Evolutionary conservation across 768 basidiomycete species (phyloP), one percentile per base, ranked within the genome.

Genomic region (Boletus pseudo-olivaceus): DNA sequence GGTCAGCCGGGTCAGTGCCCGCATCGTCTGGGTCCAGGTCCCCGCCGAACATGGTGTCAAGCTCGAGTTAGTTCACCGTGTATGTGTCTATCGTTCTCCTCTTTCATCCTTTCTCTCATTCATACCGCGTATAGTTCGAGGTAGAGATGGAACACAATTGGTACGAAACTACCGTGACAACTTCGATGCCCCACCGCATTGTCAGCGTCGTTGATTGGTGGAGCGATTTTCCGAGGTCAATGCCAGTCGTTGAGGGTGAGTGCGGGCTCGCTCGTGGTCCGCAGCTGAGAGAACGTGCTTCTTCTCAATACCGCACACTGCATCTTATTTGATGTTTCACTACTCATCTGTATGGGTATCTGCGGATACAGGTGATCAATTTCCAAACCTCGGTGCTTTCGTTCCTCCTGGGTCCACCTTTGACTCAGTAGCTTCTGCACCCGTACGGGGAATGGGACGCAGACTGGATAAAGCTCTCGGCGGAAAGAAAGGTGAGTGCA

Each of bases 151-250:
- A 85, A 65, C 86, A 97, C 73, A 97, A 94, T 72, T 95, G 91
- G 92, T 98, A 98, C 63, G 93, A 98, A 70, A 82, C 93, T 4
- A 81, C 90, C n/a, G 85, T 99, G 37, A 85, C 89, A 11, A 84
- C 82, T 2, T 67, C 73, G 29, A 69, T 78, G 17, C 88, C 92
- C 26, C 86, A 92, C 66, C 80, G 84, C 56, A 85, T 93, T 61
- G 74, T 98, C 63, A 85, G 87, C 26, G 92, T 95, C 35, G 90
- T 96, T 57, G 96, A 98, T 67, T 98, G 93, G 95, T 93, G 87
- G 1, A 87, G 88, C 19, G 92, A 95, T 67, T 81, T 88, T 4
- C 78, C 81, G 7, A 68, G 82, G 60, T 69, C 70, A 20, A 56
- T 71, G 39, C 52, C 53, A 3, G 1, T 49, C 26, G 1, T 52